Percentiles rank a stretch among this genome's conserved stretches.
Evolutionary conservation across 2,329 filamentous ascomycete genomes (phyloP).

Genomic region (Thyridium curvatum): DNA sequence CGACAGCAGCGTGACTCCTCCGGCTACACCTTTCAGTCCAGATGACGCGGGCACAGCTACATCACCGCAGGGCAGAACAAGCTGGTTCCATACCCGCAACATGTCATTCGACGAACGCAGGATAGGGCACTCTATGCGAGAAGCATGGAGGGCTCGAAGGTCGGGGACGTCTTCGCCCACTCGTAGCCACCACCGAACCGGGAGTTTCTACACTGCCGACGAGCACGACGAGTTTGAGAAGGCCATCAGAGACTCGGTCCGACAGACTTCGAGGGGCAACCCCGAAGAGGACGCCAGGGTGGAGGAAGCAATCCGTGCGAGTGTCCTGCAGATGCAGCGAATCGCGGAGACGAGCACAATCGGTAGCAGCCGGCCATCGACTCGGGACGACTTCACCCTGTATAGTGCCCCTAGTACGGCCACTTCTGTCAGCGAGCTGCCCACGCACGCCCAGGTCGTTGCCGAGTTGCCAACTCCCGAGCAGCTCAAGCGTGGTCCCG

Average conservation of each 20-base stretch:
- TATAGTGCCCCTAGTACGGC: conserved; percentile 9
- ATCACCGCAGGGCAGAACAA: conserved; percentile 25
- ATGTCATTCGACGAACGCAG: conserved; percentile 45
- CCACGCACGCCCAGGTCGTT: too few relatives aligned
- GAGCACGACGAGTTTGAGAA: conserved; percentile 61
- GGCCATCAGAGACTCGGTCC: conserved; percentile 65
- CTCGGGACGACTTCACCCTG: conserved; percentile 5
- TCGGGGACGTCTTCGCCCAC: too few relatives aligned
- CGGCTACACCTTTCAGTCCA: background rate
- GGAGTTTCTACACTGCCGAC: conserved; percentile 1
- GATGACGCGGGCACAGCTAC: background rate
- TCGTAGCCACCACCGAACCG: too few relatives aligned
- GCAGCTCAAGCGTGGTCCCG: background rate
- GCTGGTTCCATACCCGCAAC: conserved; percentile 43
- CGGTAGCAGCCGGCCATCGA: conserved; percentile 8
- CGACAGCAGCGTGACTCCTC: conserved; percentile 4
- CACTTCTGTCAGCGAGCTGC: too few relatives aligned
- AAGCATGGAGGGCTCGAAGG: too few relatives aligned
- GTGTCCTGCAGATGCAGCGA: conserved; percentile 49
- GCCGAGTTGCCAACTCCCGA: too few relatives aligned
- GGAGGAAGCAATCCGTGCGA: conserved; percentile 68
- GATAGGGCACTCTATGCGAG: conserved; percentile 9
- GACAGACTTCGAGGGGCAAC: conserved; percentile 64
- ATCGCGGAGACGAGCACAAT: conserved; percentile 14
- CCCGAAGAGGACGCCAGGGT: conserved; percentile 62